phyloP scores from a whole-genome alignment of 2,329 filamentous ascomycete genomes.

The Aspergillus brunneoviolaceus region DNA sequence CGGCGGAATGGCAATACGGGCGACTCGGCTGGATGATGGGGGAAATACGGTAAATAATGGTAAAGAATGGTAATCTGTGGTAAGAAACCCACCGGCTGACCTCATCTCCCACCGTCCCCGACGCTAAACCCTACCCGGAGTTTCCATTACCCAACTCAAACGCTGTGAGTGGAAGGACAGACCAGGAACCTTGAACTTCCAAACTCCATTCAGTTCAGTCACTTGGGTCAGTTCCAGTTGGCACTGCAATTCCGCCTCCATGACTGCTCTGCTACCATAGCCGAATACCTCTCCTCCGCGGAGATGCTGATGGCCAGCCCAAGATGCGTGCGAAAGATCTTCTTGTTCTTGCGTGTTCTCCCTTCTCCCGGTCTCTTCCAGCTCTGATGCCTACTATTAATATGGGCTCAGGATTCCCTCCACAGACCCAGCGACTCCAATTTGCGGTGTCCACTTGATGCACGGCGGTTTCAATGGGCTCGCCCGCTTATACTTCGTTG shows the following conservation, averaged over 20 bases:
- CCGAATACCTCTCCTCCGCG: constrained; percentile 7
- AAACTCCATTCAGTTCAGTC: not conserved
- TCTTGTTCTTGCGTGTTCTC: not conserved
- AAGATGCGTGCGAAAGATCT: constrained; percentile 1
- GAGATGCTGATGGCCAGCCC: constrained; percentile 10
- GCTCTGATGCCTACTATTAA: not conserved
- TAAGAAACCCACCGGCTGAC: constrained; percentile 6
- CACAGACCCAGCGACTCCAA: not conserved
- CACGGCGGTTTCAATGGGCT: constrained; percentile 5
- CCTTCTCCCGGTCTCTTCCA: not conserved
- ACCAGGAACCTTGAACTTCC: not conserved
- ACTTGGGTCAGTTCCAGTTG: not conserved
- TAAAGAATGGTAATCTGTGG: constrained; percentile 6
- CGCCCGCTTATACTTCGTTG: constrained; percentile 7
- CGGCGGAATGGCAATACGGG: not conserved
- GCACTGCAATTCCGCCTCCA: not conserved
- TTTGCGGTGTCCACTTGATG: constrained; percentile 5
- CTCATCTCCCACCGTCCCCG: constrained; percentile 12
- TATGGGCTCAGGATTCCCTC: not conserved
- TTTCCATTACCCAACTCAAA: constrained; percentile 41
- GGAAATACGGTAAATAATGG: not conserved
- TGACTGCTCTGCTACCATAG: not conserved
- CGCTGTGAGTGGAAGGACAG: constrained; percentile 30
- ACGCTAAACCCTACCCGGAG: constrained; percentile 28
- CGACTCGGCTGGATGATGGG: not conserved